Base-by-base conservation (phyloP, 2,329 filamentous ascomycete genomes). In the Fusarium sublunatum region DNA sequence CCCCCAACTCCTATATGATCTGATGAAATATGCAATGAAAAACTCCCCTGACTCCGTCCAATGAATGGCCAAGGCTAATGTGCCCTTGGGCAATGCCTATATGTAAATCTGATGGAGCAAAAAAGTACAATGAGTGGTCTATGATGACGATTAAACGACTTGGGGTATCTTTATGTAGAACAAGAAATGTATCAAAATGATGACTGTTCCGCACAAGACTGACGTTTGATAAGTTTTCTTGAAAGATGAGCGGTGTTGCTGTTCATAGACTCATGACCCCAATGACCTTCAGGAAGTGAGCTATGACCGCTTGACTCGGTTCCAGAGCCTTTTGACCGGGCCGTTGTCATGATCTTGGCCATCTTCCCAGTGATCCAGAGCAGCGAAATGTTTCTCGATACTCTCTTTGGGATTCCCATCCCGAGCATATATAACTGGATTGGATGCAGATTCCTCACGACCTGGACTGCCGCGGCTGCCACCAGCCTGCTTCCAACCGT, bases 321-420 rank as follows among this genome's bases (percentile, higher is more conserved):
- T 86, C 87, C 87, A 90, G 53, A 90, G 79, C 48, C 86, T 82
- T 77, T 85, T 88, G 70, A 89, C 82, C 3, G 86, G 79, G 5
- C 83, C 81, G 45, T 78, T 79, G 53, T 88, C 85, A 4, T 67
- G 55, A 24, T 62, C 50, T 10, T 54, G 54, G 7, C 68, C 52
- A 38, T 75, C 44, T 22, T 79, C 76, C 53, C 81, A 76, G 54
- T 82, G 80, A 59, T 88, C 85, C 35, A 87, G 78, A 19, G 82
- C 81, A 2, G 81, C 79, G 53, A 86, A 79, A 39, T 84, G 80
- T 61, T 75, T 77, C 61, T 87, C 84, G 43, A 87, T 79, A 68
- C 80, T 83, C 40, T 84, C 82, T 69, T 85, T 86, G 34, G 77
- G 75, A 32, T 74, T 74, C 25, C 74, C 72, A 5, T 76, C 73